phyloP scores from a whole-genome alignment of 2,329 filamentous ascomycete genomes.

The Paracorniculantispora psalliotae region DNA sequence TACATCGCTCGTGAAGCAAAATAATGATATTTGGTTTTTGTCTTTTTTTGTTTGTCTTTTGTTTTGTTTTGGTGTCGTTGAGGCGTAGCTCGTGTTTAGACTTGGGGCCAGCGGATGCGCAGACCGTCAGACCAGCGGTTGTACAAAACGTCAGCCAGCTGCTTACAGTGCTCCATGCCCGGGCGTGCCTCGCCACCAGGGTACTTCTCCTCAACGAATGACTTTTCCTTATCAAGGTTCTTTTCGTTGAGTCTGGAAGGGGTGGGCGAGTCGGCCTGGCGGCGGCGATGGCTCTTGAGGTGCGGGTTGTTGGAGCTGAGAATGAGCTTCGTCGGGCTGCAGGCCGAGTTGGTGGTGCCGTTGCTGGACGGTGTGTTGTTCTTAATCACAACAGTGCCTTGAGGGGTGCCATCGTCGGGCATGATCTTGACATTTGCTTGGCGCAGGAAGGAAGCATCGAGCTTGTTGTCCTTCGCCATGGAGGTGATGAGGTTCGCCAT shows the following conservation, averaged over 20 bases:
- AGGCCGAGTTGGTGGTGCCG: background rate
- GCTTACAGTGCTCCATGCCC: conserved; percentile 89
- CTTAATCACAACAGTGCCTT: conserved; percentile 56
- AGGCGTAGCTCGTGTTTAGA: conserved; percentile 21
- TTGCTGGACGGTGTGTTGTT: conserved; percentile 36
- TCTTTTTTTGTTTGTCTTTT: background rate
- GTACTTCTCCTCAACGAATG: conserved; percentile 46
- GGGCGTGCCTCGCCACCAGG: conserved; percentile 51
- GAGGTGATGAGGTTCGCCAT: conserved; percentile 72
- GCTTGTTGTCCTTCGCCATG: conserved; percentile 64
- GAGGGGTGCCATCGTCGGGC: conserved; percentile 41
- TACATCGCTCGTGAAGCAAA: conserved; percentile 8
- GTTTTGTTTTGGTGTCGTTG: background rate
- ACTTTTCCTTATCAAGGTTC: conserved; percentile 43
- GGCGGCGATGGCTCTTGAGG: conserved; percentile 69
- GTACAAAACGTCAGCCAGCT: conserved; percentile 87
- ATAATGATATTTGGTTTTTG: background rate
- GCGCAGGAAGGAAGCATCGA: conserved; percentile 46
- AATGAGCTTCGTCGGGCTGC: conserved; percentile 60
- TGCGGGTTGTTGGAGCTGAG: conserved; percentile 81
- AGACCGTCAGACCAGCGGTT: conserved; percentile 84
- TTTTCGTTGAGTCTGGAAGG: conserved; percentile 36
- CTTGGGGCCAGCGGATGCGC: conserved; percentile 60
- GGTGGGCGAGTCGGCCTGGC: conserved; percentile 44
- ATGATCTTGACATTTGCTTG: conserved; percentile 35